Percentiles rank a stretch among this genome's conserved stretches.
Conservation (phyloP, 345 rosid species). For the Sisymbrium altissimum region DNA sequence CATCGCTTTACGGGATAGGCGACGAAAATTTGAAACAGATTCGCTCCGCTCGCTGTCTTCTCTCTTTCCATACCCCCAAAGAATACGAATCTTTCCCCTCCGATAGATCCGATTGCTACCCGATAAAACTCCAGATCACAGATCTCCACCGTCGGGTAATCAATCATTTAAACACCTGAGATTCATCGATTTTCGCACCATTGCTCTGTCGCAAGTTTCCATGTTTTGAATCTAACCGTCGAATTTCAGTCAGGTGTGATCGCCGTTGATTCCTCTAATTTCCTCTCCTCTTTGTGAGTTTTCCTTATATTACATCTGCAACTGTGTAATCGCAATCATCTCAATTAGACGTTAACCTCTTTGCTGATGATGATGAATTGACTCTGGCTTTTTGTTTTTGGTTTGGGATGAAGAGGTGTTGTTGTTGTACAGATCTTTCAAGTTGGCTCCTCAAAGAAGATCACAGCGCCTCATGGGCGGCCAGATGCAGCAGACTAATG, state of each 20-base stretch:
- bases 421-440: constrained; percentile 59
- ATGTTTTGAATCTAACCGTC: constrained; percentile 4
- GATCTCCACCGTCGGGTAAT: constrained; percentile 39
- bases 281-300: constrained; percentile 54
- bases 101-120: constrained; percentile 30
- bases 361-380: neutral
- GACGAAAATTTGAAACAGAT: constrained; percentile 17
- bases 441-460: constrained; percentile 99
- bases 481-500: constrained; percentile 97
- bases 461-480: constrained; percentile 99
- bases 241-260: constrained; percentile 8
- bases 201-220: neutral
- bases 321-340: neutral
- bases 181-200: constrained; percentile 24
- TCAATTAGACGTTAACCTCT: neutral
- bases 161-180: no score
- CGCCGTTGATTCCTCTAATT: constrained; percentile 41
- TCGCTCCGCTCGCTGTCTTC: constrained; percentile 9
- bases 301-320: neutral
- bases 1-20: constrained; percentile 22
- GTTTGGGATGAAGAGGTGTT: constrained; percentile 44
- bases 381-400: neutral
- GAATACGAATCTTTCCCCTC: constrained; percentile 2
- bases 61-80: constrained; percentile 19
- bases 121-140: constrained; percentile 16